phyloP scores from a whole-genome alignment of 2,329 filamentous ascomycete species.

The Lachnellula arida region DNA sequence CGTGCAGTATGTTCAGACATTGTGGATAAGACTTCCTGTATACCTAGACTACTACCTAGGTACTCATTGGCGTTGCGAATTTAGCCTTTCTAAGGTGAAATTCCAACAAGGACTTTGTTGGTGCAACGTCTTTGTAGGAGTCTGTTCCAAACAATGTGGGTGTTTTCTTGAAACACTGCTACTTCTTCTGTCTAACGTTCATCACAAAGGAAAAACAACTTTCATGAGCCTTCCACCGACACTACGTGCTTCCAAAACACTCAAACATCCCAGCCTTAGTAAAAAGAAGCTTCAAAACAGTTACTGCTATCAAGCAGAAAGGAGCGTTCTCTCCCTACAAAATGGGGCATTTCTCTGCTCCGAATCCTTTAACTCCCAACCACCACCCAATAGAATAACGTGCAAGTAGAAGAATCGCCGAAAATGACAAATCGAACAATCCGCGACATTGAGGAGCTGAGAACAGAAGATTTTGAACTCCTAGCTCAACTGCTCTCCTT shows the following conservation, averaged over 20 bases:
- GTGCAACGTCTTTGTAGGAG: neutral
- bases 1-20: no score
- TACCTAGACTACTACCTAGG: no score
- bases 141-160: neutral
- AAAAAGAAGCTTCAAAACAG: neutral
- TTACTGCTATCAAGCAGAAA: neutral
- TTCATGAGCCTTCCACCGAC: neutral
- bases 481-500: slow-evolving; percentile 14
- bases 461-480: neutral
- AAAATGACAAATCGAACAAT: neutral
- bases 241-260: neutral
- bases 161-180: neutral
- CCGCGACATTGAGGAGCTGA: neutral
- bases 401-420: neutral
- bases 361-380: neutral
- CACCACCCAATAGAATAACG: neutral
- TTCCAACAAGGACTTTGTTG: neutral
- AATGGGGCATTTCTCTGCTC: neutral
- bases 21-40: no score
- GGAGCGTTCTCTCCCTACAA: neutral
- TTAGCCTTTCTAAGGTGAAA: no score
- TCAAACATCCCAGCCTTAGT: no score
- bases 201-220: neutral
- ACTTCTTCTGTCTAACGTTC: neutral
- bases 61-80: no score